Base-by-base conservation (phyloP, 1,284 basidiomycete genomes). In the Wolfiporia cocos region DNA sequence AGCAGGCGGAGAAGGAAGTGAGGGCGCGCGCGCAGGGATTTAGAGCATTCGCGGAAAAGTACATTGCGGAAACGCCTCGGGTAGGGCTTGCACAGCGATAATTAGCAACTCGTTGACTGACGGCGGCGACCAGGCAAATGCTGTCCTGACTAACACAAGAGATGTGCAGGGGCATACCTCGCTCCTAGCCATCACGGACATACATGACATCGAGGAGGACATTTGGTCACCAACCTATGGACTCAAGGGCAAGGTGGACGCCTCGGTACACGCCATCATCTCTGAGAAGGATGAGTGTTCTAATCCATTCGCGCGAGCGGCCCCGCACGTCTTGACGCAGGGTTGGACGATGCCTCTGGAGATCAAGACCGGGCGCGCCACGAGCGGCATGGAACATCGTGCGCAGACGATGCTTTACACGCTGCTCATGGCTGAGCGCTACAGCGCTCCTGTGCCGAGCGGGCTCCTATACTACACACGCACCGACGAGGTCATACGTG, bases 351-450 rank as follows among this genome's bases (percentile, higher is more conserved):
- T 86, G 54, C 92, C 95, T 2, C 79, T 99, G 36, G 96, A 99
- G 64, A 90, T 99, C 66, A 99, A 99, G 67, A 99, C 95, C 0
- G 95, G 96, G 1, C 71, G 86, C 39, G 64, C 83, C 1, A 66
- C 80, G 21, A 81, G 81, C 10, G 78, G 84, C 2, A 81, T 94
- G 75, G 91, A 95, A 52, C 96, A 99, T 62, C 84, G 93, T 32
- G 96, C 96, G 0, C 95, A 99, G 64, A 99, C 96, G 1, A 94
- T 97, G 84, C 68, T 99, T 5, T 99, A 99, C 59, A 97, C 92
- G 0, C 70, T 99, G 11, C 75, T 99, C 5, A 83, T 94, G 59
- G 78, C 82, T 26, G 94, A 99, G 57, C 78, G 93, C 11, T 98
- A 98, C 57, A 83, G 86, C 49, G 66, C 67, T 9, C 68, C 74